phyloP scores from a whole-genome alignment of 306 rosid species.

The Echinosophora koreensis region DNA sequence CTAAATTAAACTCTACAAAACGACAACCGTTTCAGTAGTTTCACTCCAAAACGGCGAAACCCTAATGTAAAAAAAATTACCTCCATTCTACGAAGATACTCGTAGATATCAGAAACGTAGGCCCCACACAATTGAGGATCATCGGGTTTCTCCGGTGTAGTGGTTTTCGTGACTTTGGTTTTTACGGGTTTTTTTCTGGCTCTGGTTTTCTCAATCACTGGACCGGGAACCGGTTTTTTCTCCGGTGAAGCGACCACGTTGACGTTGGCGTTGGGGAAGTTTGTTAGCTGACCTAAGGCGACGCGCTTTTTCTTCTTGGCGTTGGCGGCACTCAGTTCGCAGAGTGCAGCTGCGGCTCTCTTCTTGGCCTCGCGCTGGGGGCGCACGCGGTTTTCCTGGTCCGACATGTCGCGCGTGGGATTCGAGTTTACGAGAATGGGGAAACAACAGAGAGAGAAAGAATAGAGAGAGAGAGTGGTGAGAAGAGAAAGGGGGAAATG shows the following conservation, averaged over 20 bases:
- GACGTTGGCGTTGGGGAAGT: constrained; percentile 50
- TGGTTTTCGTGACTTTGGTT: too few relatives aligned
- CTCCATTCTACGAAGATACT: constrained; percentile 79
- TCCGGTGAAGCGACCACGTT: constrained; percentile 24
- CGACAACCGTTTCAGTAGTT: background rate
- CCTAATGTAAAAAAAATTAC: constrained; percentile 41
- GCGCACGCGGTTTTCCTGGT: constrained; percentile 30
- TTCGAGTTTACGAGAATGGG: background rate
- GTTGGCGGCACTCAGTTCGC: constrained; percentile 37
- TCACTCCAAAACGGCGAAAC: background rate
- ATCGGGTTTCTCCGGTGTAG: background rate
- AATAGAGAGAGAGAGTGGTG: background rate
- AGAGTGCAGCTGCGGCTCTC: constrained; percentile 61
- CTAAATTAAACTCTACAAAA: background rate
- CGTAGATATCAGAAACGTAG: constrained; percentile 73
- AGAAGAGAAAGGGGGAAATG: background rate
- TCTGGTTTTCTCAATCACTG: constrained; percentile 30
- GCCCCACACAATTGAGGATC: constrained; percentile 73
- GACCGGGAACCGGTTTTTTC: background rate
- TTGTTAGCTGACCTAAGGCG: constrained; percentile 72
- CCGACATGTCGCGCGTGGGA: constrained; percentile 46
- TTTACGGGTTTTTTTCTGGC: background rate
- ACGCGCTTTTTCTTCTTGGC: constrained; percentile 70
- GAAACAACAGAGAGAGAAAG: background rate
- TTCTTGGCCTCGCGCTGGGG: constrained; percentile 69